Percentiles rank a stretch among this genome's conserved stretches.
These are phyloP conservation scores for Mycena galericulata DNA, from an alignment of 768 basidiomycete genomes.

Conservation along the genomic window DNA sequence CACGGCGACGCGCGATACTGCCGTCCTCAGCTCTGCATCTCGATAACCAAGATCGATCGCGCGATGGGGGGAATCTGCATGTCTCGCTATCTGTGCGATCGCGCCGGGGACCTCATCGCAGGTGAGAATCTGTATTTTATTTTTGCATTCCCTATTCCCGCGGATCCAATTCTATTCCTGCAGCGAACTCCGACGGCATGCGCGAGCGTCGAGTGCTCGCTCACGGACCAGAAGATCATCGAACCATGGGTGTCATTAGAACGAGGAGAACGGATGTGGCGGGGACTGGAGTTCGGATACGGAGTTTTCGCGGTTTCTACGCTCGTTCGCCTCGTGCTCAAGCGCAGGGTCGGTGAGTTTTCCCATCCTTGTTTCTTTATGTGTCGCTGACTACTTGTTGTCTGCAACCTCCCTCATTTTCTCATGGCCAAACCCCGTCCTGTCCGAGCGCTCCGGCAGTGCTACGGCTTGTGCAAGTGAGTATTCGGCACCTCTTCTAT, in stretches of 20 bases:
- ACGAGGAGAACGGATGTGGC: neutral
- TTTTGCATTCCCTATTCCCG: neutral
- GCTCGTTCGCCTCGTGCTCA: neutral
- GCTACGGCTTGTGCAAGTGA: neutral
- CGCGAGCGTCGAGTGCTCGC: neutral
- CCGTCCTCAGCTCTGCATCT: no score
- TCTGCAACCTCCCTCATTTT: neutral
- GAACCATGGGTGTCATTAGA: neutral
- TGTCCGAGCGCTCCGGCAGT: neutral
- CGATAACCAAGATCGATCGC: no score
- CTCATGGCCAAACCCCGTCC: neutral
- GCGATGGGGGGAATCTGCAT: no score
- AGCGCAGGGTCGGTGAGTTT: neutral
- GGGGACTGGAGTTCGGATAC: neutral
- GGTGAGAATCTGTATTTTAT: neutral
- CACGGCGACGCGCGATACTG: no score
- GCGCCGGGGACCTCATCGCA: neutral
- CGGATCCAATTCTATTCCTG: neutral
- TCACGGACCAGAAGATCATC: neutral
- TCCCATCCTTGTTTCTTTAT: neutral
- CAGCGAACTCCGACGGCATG: neutral
- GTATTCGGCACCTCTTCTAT: neutral
- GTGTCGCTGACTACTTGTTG: neutral
- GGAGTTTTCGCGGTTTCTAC: neutral
- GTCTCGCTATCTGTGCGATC: neutral